Evolutionary conservation across 306 rosid species (phyloP).

Genomic region (Acacia confusa): DNA sequence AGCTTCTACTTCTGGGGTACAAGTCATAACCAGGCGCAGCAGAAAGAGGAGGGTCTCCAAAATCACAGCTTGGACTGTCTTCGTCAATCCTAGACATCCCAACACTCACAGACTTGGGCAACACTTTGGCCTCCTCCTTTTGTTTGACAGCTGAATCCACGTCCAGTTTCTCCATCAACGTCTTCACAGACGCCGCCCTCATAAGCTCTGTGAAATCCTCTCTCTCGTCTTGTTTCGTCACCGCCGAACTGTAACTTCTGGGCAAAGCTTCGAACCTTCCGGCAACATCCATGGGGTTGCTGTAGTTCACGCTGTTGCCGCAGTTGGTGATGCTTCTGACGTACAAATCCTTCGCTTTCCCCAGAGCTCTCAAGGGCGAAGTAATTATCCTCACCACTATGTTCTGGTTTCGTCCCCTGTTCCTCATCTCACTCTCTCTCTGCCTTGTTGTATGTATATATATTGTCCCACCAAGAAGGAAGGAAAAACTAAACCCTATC

Average conservation of each 20-base stretch:
- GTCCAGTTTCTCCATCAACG: conserved; percentile 44
- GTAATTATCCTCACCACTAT: conserved; percentile 45
- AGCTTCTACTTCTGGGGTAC: conserved; percentile 65
- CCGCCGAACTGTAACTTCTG: conserved; percentile 53
- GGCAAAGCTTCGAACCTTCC: conserved; percentile 42
- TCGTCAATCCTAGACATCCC: conserved; percentile 74
- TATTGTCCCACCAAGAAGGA: not conserved
- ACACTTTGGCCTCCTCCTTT: conserved; percentile 26
- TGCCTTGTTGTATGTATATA: not conserved
- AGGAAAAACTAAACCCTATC: not conserved
- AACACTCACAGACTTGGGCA: conserved; percentile 66
- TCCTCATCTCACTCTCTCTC: conserved; percentile 18
- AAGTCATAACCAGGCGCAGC: conserved; percentile 14
- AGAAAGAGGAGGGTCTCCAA: conserved; percentile 17
- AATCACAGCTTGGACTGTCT: conserved; percentile 47
- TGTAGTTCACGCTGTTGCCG: conserved; percentile 28
- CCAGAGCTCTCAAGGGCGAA: conserved; percentile 49
- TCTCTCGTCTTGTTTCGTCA: conserved; percentile 24
- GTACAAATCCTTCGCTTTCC: conserved; percentile 62
- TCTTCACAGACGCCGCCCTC: conserved; percentile 74
- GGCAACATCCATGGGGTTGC: conserved; percentile 35
- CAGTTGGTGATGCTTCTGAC: conserved; percentile 58
- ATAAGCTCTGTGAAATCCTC: conserved; percentile 66
- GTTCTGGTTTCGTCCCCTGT: conserved; percentile 38
- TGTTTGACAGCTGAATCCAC: conserved; percentile 44